phyloP scores from a whole-genome alignment of 805 yeast genomes.

The Candida sithepensis region DNA sequence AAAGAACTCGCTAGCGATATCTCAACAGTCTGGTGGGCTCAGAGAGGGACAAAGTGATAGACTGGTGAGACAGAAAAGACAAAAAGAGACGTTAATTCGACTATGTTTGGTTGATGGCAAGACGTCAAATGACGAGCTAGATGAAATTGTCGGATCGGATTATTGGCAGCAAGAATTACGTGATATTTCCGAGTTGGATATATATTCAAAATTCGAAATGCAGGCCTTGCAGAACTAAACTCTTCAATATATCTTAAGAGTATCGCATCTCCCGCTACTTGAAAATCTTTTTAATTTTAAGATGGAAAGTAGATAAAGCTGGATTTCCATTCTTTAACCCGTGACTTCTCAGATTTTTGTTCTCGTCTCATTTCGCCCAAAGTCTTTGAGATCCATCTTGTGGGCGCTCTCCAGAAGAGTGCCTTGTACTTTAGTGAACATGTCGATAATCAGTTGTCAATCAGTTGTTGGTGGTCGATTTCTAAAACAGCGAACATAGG shows the following conservation, averaged over 20 bases:
- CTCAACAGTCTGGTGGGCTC: constrained; percentile 48
- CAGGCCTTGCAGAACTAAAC: background rate
- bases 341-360: no score
- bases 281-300: no score
- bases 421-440: no score
- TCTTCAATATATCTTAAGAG: background rate
- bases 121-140: constrained; percentile 19
- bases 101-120: constrained; percentile 45
- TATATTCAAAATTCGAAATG: constrained; percentile 10
- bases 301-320: no score
- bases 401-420: no score
- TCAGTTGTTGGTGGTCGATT: no score
- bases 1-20: constrained; percentile 42
- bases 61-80: constrained; percentile 36
- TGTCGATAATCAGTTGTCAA: no score
- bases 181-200: constrained; percentile 22
- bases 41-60: constrained; percentile 45
- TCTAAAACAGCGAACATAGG: no score
- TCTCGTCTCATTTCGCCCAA: no score
- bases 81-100: constrained; percentile 43
- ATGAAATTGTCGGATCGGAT: constrained; percentile 22
- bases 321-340: background rate
- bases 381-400: no score
- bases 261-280: background rate
- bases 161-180: constrained; percentile 28